Percentiles rank a stretch among this genome's conserved stretches.
Conservation (phyloP, 2,329 filamentous ascomycete species). For the Colletotrichum acutatum region DNA sequence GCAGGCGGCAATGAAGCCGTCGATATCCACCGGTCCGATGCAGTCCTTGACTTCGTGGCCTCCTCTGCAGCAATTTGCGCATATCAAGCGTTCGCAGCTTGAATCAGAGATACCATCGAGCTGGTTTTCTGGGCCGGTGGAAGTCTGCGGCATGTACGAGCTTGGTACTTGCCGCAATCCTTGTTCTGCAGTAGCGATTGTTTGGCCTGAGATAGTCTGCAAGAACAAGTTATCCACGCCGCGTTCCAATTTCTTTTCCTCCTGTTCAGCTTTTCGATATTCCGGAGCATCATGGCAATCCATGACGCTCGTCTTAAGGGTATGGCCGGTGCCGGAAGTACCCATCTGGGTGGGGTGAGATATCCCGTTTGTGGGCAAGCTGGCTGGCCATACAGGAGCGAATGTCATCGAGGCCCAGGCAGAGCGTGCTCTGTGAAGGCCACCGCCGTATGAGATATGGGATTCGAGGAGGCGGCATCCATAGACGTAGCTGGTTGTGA, state of each 20-base stretch:
- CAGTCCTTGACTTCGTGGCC: conserved; percentile 14
- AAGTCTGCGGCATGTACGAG: not conserved
- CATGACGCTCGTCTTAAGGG: no score
- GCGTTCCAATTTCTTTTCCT: not conserved
- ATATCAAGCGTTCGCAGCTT: not conserved
- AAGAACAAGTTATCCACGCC: not conserved
- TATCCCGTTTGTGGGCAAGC: not conserved
- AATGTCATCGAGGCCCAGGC: conserved; percentile 18
- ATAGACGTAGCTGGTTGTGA: not conserved
- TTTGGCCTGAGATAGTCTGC: not conserved
- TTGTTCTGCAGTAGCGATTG: not conserved
- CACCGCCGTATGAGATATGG: not conserved
- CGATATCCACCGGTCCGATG: conserved; percentile 11
- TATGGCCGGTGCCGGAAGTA: not conserved
- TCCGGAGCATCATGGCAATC: not conserved
- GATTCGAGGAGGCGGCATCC: conserved; percentile 1
- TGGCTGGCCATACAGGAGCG: not conserved
- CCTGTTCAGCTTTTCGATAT: not conserved
- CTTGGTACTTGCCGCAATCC: not conserved
- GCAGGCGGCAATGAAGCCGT: conserved; percentile 15
- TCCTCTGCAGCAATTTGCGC: conserved; percentile 10
- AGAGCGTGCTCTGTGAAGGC: conserved; percentile 1
- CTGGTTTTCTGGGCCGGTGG: not conserved
- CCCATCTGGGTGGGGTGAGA: no score
- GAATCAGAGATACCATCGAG: not conserved